Evolutionary conservation across 2,329 filamentous ascomycete species (phyloP).

Genomic region (Neurospora crassa): DNA sequence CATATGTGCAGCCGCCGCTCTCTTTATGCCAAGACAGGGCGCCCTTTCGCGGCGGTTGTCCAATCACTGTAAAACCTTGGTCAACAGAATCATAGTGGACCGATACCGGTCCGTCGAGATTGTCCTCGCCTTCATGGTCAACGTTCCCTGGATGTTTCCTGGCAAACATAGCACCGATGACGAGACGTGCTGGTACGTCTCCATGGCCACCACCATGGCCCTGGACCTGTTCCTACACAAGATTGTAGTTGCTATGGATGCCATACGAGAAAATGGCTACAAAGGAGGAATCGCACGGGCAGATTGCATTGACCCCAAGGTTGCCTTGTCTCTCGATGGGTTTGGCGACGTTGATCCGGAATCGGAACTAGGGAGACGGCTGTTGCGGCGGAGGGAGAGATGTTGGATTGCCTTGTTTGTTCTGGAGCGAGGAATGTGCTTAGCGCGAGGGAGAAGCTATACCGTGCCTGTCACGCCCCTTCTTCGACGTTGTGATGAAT

Average conservation of each 20-base stretch:
- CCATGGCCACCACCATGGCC: slow-evolving; percentile 59
- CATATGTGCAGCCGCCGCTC: slow-evolving; percentile 56
- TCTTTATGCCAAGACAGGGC: slow-evolving; percentile 55
- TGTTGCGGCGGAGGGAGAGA: slow-evolving; percentile 56
- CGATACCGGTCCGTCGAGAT: slow-evolving; percentile 64
- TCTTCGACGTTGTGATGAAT: slow-evolving; percentile 57
- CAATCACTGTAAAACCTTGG: slow-evolving; percentile 53
- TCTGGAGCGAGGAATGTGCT: slow-evolving; percentile 61
- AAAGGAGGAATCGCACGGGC: slow-evolving; percentile 46
- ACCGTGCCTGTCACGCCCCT: slow-evolving; percentile 57
- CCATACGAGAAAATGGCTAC: slow-evolving; percentile 30
- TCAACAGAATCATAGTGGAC: slow-evolving; percentile 49
- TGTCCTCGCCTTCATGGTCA: slow-evolving; percentile 65
- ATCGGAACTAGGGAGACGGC: slow-evolving; percentile 49
- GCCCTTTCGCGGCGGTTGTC: slow-evolving; percentile 57
- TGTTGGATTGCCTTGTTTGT: slow-evolving; percentile 66
- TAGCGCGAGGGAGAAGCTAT: slow-evolving; percentile 60
- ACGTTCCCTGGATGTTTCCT: slow-evolving; percentile 66
- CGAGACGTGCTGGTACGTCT: slow-evolving; percentile 62
- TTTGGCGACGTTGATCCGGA: slow-evolving; percentile 52
- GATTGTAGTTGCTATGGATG: slow-evolving; percentile 47
- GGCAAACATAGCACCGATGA: slow-evolving; percentile 61
- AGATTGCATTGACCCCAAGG: slow-evolving; percentile 58
- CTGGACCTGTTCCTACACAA: slow-evolving; percentile 63
- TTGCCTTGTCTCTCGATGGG: slow-evolving; percentile 58